Conservation (phyloP, 495 filamentous ascomycete genomes). For the Talaromyces liani region DNA sequence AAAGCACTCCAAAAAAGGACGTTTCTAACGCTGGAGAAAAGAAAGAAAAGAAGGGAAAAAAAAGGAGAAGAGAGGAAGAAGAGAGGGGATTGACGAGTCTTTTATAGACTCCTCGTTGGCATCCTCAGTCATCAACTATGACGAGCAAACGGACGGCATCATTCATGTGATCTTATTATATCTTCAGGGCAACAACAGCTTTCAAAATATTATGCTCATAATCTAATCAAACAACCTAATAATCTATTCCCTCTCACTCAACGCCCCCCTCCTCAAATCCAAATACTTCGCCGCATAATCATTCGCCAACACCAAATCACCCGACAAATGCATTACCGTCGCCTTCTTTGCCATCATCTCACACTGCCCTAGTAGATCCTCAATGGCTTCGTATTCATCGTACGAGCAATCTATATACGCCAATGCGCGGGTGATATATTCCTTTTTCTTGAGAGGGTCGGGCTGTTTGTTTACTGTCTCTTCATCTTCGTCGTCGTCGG, state of each 20-base stretch:
- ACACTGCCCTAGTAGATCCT: slow-evolving; percentile 67
- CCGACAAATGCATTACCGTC: slow-evolving; percentile 66
- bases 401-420: slow-evolving; percentile 63
- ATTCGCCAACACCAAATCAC: slow-evolving; percentile 63
- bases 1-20: too few relatives aligned
- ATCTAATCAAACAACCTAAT: not conserved
- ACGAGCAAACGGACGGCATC: too few relatives aligned
- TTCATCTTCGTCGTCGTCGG: not conserved
- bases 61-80: too few relatives aligned
- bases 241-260: not conserved
- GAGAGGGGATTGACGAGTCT: too few relatives aligned
- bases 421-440: slow-evolving; percentile 56
- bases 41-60: too few relatives aligned
- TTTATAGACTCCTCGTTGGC: too few relatives aligned
- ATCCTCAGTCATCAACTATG: too few relatives aligned
- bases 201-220: not conserved
- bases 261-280: slow-evolving; percentile 36
- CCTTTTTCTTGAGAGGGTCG: slow-evolving; percentile 27
- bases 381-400: slow-evolving; percentile 60
- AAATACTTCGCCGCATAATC: slow-evolving; percentile 68
- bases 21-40: too few relatives aligned
- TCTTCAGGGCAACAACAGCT: not conserved
- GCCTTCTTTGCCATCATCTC: slow-evolving; percentile 86
- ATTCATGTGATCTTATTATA: too few relatives aligned
- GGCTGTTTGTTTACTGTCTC: not conserved